Evolutionary conservation across 2,329 filamentous ascomycete species (phyloP).

Genomic region (Arthroderma sp.): DNA sequence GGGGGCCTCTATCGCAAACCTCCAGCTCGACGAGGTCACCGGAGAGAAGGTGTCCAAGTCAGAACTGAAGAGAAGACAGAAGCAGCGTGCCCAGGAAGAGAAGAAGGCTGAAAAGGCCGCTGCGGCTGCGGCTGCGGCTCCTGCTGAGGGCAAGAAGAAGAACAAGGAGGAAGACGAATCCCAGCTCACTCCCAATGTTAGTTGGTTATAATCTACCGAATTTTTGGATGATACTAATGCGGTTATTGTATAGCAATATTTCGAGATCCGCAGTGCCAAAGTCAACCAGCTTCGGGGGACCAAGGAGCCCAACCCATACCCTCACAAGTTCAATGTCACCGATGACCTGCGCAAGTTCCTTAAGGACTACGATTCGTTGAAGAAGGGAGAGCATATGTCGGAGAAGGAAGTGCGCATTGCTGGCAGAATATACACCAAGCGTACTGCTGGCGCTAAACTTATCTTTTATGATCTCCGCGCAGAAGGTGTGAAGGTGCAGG

Average conservation of each 20-base stretch:
- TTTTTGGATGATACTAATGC: neutral
- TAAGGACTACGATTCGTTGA: constrained; percentile 60
- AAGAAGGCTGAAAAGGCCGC: constrained; percentile 82
- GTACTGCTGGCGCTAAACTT: constrained; percentile 68
- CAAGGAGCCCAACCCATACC: constrained; percentile 72
- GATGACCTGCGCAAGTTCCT: constrained; percentile 72
- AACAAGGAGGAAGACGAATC: constrained; percentile 53
- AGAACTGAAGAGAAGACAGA: constrained; percentile 89
- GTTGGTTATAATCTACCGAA: constrained; percentile 22
- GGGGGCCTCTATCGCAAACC: constrained; percentile 47
- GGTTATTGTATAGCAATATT: constrained; percentile 57
- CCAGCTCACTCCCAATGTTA: constrained; percentile 62
- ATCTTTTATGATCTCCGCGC: constrained; percentile 80
- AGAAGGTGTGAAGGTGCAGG: constrained; percentile 68
- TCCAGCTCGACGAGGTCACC: constrained; percentile 83
- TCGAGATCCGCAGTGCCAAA: constrained; percentile 80
- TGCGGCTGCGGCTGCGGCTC: constrained; percentile 37
- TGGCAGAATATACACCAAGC: constrained; percentile 80
- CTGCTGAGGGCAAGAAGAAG: constrained; percentile 38
- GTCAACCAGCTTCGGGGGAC: constrained; percentile 65
- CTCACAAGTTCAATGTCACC: constrained; percentile 83
- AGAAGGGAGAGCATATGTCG: constrained; percentile 73
- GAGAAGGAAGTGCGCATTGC: constrained; percentile 66
- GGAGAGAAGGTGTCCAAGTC: constrained; percentile 78
- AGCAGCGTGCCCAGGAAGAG: constrained; percentile 74